Conservation (phyloP, 1,284 basidiomycete genomes). For the Mycena sp. region DNA sequence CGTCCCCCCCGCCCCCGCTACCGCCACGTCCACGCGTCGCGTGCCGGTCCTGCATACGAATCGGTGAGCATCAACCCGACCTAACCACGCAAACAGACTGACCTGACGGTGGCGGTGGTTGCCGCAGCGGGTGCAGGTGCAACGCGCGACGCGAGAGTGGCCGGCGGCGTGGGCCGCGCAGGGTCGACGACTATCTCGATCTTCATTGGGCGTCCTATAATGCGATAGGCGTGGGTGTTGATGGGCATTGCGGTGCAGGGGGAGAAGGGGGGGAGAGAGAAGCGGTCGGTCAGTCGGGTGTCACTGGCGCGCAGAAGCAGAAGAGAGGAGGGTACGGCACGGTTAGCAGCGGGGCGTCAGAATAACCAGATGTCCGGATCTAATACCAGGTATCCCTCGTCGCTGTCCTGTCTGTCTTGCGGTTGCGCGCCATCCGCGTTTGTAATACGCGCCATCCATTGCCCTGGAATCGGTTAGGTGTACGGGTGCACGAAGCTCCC, state of each 20-base stretch:
- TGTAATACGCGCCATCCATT: constrained; percentile 15
- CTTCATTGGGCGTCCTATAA: constrained; percentile 94
- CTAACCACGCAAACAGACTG: constrained; percentile 33
- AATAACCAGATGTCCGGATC: constrained; percentile 38
- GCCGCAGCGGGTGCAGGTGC: constrained; percentile 63
- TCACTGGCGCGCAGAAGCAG: constrained; percentile 56
- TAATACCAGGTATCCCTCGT: constrained; percentile 49
- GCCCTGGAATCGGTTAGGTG: constrained; percentile 42
- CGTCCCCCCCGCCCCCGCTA: constrained; percentile 63
- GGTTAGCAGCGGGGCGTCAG: constrained; percentile 38
- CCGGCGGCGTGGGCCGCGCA: constrained; percentile 67
- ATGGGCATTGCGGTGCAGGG: constrained; percentile 33
- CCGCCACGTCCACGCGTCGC: constrained; percentile 52
- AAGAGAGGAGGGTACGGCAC: constrained; percentile 42
- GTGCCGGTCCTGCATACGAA: constrained; percentile 32
- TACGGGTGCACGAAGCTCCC: constrained; percentile 33
- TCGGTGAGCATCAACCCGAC: background rate
- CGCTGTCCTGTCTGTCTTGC: constrained; percentile 50
- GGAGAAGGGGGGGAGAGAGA: constrained; percentile 49
- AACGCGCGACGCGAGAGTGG: constrained; percentile 74
- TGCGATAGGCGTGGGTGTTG: constrained; percentile 39
- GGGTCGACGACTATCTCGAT: constrained; percentile 97
- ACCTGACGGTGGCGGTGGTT: constrained; percentile 55
- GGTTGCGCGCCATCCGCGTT: constrained; percentile 39
- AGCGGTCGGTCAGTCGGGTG: constrained; percentile 66